Conservation (phyloP, 805 yeast species). For the Candida peoriensis region DNA sequence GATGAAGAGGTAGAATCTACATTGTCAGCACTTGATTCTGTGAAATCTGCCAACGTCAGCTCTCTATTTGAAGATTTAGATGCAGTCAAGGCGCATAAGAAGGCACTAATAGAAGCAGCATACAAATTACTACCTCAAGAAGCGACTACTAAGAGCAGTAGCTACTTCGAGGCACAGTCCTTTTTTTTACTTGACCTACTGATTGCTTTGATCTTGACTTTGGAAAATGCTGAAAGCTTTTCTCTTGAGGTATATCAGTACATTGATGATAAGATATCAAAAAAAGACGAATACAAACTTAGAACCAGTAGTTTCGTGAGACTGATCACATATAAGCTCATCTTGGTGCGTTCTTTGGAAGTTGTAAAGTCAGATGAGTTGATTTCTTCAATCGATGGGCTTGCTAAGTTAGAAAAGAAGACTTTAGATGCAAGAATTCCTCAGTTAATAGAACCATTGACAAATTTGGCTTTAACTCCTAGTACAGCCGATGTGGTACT, state of each 20-base stretch:
- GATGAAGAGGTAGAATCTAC: constrained; percentile 90
- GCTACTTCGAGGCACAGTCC: constrained; percentile 17
- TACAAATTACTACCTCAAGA: constrained; percentile 32
- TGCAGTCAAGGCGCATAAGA: constrained; percentile 1
- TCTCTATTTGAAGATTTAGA: constrained; percentile 48
- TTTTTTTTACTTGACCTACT: constrained; percentile 44
- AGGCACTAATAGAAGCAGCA: constrained; percentile 26
- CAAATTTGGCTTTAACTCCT: constrained; percentile 2
- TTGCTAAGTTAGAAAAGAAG: constrained; percentile 11
- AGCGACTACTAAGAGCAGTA: constrained; percentile 23
- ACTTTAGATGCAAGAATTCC: constrained; percentile 13
- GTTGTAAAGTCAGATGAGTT: constrained; percentile 2
- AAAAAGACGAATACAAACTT: constrained; percentile 24
- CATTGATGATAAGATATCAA: constrained; percentile 15
- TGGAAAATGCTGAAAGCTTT: neutral
- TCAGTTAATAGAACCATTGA: constrained; percentile 17
- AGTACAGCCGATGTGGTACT: constrained; percentile 30
- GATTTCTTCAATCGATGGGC: constrained; percentile 6
- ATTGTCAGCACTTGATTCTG: constrained; percentile 75
- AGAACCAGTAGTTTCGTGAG: constrained; percentile 28
- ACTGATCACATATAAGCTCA: constrained; percentile 45
- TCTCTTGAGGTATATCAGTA: constrained; percentile 16
- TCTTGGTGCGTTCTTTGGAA: constrained; percentile 27
- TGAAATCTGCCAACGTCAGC: constrained; percentile 61
- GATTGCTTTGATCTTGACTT: constrained; percentile 8